A percentile compares a stretch with the other conserved stretches of the same genome.
Evolutionary conservation across 352 stramenopile species (phyloP).

Genomic region (Plasmopara viticola): DNA sequence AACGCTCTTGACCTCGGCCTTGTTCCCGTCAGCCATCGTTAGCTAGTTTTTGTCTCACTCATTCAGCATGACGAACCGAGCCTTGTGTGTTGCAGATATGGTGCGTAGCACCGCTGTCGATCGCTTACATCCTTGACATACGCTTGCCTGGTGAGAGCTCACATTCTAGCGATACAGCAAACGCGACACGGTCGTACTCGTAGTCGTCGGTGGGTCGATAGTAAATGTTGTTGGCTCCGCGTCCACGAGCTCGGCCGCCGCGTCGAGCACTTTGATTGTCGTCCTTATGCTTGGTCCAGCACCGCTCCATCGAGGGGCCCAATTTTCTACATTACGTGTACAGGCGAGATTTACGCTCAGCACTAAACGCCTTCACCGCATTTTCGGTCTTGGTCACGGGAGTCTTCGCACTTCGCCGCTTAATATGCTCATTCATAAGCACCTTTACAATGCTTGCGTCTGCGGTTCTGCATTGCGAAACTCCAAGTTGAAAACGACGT

Average conservation of each 20-base stretch:
- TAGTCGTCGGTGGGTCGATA: not conserved
- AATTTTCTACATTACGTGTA: not conserved
- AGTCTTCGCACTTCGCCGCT: not conserved
- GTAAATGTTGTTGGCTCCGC: too few relatives aligned
- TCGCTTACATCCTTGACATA: not conserved
- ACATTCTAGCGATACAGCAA: not conserved
- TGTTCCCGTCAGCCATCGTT: too few relatives aligned
- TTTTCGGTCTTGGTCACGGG: not conserved
- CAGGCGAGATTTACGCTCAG: not conserved
- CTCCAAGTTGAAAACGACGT: not conserved
- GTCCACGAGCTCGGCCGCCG: too few relatives aligned
- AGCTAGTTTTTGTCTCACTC: too few relatives aligned
- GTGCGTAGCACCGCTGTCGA: not conserved
- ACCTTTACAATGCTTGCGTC: not conserved
- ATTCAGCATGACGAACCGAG: too few relatives aligned
- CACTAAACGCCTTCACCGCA: not conserved
- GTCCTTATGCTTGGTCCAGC: not conserved
- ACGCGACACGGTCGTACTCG: too few relatives aligned
- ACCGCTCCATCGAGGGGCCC: not conserved
- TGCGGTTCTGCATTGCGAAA: not conserved
- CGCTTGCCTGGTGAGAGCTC: not conserved
- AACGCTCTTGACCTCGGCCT: not conserved
- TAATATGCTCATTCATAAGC: not conserved
- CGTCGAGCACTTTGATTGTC: too few relatives aligned
- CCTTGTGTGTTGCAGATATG: too few relatives aligned